Evolutionary conservation across 2,329 filamentous ascomycete species (phyloP), one percentile per base, ranked within the genome.

Genomic region (Cladosporium sphaerospermum): DNA sequence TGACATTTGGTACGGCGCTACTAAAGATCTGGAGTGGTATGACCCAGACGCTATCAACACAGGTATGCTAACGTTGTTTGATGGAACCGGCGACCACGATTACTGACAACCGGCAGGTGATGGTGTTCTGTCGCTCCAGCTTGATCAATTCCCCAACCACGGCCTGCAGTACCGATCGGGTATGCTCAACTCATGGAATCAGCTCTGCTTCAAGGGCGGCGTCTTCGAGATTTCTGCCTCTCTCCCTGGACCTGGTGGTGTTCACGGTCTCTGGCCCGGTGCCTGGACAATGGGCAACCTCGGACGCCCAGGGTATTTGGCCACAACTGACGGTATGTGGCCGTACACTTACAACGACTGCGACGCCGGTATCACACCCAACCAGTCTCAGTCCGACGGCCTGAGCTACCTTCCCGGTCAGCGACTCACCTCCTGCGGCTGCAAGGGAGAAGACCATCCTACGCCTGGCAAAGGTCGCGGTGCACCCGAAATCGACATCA

Each of bases 281-380:
- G 85, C 87, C 68, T 88, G 85, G 85, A 76, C 83, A 0, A 86
- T 88, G 82, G 85, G 85, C 4, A 88, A 88, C 62, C 75, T 88
- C 18, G 85, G 81, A 36, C 77, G 85, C 58, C 82, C 85, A 23
- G 85, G 85, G 10, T 86, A 86, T 67, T 76, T 81, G 32, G 80
- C 83, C 9, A 86, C 84, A 1, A 88, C 84, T 0, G 84, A 88
- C 57, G 85, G 85, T 4, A 75, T 86, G 67, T 88, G 85, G 85
- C 85, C 85, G 0, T 88, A 88, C 71, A 86, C 81, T 59, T 88
- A 88, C 64, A 75, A 82, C 59, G 78, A 87, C 60, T 88, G 85
- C 62, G 85, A 88, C 66, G 75, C 77, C 19, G 85, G 85, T 23
- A 88, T 88, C 58, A 88, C 85, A 2, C 75, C 82, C 6, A 88